phyloP scores from a whole-genome alignment of 345 rosid genomes.

The Aquilaria sinensis region DNA sequence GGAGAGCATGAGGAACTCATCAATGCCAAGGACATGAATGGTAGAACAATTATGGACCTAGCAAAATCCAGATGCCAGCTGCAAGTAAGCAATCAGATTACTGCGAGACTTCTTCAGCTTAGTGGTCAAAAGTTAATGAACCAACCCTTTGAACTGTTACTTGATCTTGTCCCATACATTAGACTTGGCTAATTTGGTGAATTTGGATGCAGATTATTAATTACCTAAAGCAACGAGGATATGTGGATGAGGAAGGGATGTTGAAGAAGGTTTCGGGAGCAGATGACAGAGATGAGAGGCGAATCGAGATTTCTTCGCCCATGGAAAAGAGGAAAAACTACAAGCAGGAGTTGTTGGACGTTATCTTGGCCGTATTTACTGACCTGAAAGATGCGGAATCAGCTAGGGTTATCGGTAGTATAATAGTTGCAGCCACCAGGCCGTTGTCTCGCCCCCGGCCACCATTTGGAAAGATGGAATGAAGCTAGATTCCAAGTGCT shows the following conservation, averaged over 20 bases:
- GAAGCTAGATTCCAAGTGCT: not conserved
- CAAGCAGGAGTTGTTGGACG: no score
- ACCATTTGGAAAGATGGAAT: not conserved
- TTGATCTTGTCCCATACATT: not conserved
- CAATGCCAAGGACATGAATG: not conserved
- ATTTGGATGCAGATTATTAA: not conserved
- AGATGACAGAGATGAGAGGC: not conserved
- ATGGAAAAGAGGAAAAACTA: not conserved
- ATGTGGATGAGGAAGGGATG: not conserved
- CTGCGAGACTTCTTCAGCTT: not conserved
- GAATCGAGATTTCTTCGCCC: not conserved
- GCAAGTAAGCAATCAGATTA: not conserved
- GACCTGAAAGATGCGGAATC: no score
- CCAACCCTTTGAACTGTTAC: not conserved
- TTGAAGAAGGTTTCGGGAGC: not conserved
- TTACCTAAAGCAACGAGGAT: not conserved
- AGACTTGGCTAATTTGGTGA: not conserved
- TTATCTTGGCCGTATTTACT: no score
- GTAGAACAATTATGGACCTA: conserved; percentile 9
- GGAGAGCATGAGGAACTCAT: not conserved
- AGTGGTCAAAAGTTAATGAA: not conserved
- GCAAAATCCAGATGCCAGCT: conserved; percentile 6
- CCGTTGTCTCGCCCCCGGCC: not conserved
- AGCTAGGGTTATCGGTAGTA: not conserved
- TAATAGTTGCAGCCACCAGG: not conserved